These are phyloP conservation scores for Nephelium lappaceum DNA, from an alignment of 345 rosid genomes.

Conservation along the genomic window DNA sequence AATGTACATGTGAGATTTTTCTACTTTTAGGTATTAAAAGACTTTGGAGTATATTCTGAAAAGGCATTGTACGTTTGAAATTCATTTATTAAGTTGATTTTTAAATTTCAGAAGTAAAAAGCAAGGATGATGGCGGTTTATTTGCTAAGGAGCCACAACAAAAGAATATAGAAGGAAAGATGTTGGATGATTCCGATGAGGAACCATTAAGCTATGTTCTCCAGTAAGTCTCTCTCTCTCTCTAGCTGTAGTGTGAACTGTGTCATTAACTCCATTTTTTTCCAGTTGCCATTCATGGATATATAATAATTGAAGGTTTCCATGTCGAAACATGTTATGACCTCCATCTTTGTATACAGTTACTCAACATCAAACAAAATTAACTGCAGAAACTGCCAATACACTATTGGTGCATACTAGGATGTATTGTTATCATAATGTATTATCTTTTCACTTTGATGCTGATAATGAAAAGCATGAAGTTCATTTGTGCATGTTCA, in stretches of 20 bases:
- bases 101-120: constrained; percentile 30
- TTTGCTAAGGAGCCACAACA: constrained; percentile 15
- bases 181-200: constrained; percentile 42
- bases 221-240: constrained; percentile 37
- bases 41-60: constrained; percentile 1
- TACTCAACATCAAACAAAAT: neutral
- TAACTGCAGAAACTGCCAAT: neutral
- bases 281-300: neutral
- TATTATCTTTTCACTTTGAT: neutral
- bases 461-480: neutral
- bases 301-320: neutral
- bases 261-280: neutral
- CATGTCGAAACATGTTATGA: neutral
- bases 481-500: neutral
- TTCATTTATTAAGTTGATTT: constrained; percentile 6
- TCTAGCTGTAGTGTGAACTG: neutral
- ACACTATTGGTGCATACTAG: neutral
- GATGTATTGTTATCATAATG: neutral
- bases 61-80: neutral
- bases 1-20: too few species aligned
- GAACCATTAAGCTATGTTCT: constrained; percentile 44
- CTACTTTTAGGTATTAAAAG: too few species aligned
- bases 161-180: constrained; percentile 18
- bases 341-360: neutral
- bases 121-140: constrained; percentile 17